Base-by-base conservation (phyloP, 805 yeast genomes). In the Saturnispora quitensis region DNA sequence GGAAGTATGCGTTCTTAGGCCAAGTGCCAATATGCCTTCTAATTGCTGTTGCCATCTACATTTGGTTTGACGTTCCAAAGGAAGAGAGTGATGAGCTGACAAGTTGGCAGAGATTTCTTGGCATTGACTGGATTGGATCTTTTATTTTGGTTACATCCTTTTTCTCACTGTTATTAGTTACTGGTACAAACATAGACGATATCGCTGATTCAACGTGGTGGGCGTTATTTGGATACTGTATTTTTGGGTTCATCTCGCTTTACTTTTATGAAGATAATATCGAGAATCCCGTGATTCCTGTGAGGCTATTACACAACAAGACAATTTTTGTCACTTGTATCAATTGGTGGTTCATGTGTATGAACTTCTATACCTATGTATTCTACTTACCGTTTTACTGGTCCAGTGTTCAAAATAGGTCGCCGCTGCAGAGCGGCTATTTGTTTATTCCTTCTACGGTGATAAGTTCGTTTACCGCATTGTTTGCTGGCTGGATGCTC, bases 111-210 rank as follows among this genome's bases (percentile, higher is more conserved):
- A 77, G 81, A 56, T 61, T 85, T 56, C 72, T 74, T 48, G 71
- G 84, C 40, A 76, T 88, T 36, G 93, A 86, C 59, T 78, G 82
- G 61, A 60, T 71, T n/a, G 95, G 95, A 2, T 74, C 88, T 3
- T 59, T 73, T 43, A 66, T 78, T 22, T 73, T 87, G 48, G 89
- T 86, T 0, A 52, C 74, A 0, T 69, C 84, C 0, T 71, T 87
- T 54, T 67, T 83, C 56, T 58, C 73, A n/a, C 69, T 85, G 43
- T 74, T 87, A 77, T 60, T 77, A 12, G 82, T 84, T 13, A 79
- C 88, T 2, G 78, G 91, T 0, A 68, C 81, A 46, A 86, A 84
- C 2, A 13, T 27, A 28, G 90, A 90, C 6, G 69, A 73, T 40
- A 76, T 38, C 10, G 7, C 13, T 9, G 15, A 38, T 38, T 38